Conservation (phyloP, 306 rosid species). For the Begonia loranthoides region DNA sequence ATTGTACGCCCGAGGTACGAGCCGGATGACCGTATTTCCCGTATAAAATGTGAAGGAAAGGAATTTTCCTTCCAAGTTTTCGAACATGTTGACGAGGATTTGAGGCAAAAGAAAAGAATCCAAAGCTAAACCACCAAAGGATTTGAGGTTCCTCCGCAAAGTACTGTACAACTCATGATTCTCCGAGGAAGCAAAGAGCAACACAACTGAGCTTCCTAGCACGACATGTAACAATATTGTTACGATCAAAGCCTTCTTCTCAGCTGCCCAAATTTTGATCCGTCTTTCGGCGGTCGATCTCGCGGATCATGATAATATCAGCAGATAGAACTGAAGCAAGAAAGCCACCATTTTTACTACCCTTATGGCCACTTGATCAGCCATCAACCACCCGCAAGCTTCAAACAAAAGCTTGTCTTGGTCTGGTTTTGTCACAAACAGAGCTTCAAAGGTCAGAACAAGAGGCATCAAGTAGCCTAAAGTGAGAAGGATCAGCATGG, state of each 20-base stretch:
- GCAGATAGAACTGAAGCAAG: conserved; percentile 60
- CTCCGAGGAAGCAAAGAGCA: background rate
- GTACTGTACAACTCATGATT: background rate
- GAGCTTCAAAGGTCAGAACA: conserved; percentile 63
- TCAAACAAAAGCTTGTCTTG: conserved; percentile 42
- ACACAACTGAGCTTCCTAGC: background rate
- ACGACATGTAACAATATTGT: conserved; percentile 42
- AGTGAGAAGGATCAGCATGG: conserved; percentile 54
- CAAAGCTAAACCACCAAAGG: conserved; percentile 16
- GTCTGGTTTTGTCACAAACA: conserved; percentile 26
- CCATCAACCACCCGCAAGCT: conserved; percentile 61
- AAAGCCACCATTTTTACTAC: conserved; percentile 70
- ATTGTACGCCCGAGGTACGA: conserved; percentile 48
- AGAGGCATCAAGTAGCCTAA: conserved; percentile 78
- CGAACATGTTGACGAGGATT: conserved; percentile 22
- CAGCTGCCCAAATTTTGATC: conserved; percentile 44
- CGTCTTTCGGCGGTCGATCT: conserved; percentile 36
- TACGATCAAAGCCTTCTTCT: conserved; percentile 41
- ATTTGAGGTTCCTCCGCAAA: conserved; percentile 4
- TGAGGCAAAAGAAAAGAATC: conserved; percentile 61
- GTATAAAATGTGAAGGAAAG: conserved; percentile 33
- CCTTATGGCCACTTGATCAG: conserved; percentile 54
- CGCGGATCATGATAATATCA: conserved; percentile 69
- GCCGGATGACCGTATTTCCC: conserved; percentile 43
- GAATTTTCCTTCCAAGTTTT: conserved; percentile 15